Base-by-base conservation (phyloP, 1,284 basidiomycete species). In the Pulveroboletus ridleyi region DNA sequence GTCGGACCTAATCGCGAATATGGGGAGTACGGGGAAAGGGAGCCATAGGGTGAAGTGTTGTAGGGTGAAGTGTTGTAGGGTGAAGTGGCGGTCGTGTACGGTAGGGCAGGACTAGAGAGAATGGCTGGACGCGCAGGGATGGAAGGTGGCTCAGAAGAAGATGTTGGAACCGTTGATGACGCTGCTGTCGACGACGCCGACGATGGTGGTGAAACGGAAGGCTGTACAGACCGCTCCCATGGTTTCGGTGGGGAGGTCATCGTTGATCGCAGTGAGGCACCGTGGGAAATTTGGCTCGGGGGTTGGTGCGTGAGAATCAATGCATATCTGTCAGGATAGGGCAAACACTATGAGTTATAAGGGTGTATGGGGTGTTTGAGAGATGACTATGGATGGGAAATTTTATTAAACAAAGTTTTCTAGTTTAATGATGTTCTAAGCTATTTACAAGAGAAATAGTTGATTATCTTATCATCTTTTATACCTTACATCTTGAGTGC, bases 241-340 rank as follows among this genome's bases (percentile, higher is more conserved):
- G 92, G 92, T 76, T 94, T 95, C 76, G 91, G 92, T 62, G 92
- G 92, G 33, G 92, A 92, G 44, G 84, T 86, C 90, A 92, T 29
- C 29, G 29, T 23, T 6, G 72, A 39, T 66, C 15, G 42, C 35
- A 54, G 29, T 9, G 55, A 56, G 64, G 23, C 23, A 39, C 39
- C 64, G 74, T 74, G 69, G 53, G 66, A 73, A 70, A 58, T 33
- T 52, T 5, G n/a, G 39, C 33, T 39, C 35, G 11, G 35, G 29
- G 29, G 29, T 29, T 29, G 29, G 29, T 29, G 29, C 29, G 29
- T 29, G 29, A 29, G 29, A 29, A 29, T 29, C 29, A 29, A 29
- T 29, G 29, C 29, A 29, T 29, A 29, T 29, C n/a, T n/a, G n/a
- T n/a, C n/a, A n/a, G n/a, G n/a, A n/a, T n/a, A n/a, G n/a, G n/a